Evolutionary conservation across 306 rosid genomes (phyloP).

Genomic region (Mimosa pudica): DNA sequence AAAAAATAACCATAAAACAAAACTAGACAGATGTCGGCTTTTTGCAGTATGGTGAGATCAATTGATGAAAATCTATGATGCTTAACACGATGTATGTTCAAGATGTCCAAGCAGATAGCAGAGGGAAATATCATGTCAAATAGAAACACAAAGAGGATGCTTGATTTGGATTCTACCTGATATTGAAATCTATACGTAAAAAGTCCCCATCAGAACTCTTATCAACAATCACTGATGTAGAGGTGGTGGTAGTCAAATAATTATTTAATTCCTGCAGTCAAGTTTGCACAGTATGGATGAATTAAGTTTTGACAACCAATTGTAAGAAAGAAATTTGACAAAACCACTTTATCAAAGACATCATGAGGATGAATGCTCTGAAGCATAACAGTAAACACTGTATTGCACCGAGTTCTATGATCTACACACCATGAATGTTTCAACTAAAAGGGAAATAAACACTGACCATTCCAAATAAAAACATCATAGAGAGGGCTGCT

Average conservation of each 20-base stretch:
- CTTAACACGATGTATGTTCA: slow-evolving; percentile 21
- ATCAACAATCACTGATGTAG: slow-evolving; percentile 91
- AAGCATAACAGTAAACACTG: background rate
- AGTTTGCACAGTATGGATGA: slow-evolving; percentile 18
- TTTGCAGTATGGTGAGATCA: slow-evolving; percentile 10
- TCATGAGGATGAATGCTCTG: slow-evolving; percentile 15
- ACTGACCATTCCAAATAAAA: slow-evolving; percentile 97
- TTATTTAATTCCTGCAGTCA: slow-evolving; percentile 78
- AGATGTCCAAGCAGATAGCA: slow-evolving; percentile 11
- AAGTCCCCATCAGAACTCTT: slow-evolving; percentile 85
- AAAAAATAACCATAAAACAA: slow-evolving; percentile 23
- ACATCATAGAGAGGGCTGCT: slow-evolving; percentile 83
- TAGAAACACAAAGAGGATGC: slow-evolving; percentile 22
- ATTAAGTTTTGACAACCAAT: slow-evolving; percentile 20
- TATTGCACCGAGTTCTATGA: slow-evolving; percentile 12
- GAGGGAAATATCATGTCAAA: slow-evolving; percentile 9
- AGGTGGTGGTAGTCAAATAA: slow-evolving; percentile 81
- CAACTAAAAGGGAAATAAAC: slow-evolving; percentile 23
- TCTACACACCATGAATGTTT: slow-evolving; percentile 18
- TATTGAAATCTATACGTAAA: slow-evolving; percentile 80
- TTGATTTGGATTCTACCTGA: slow-evolving; percentile 61
- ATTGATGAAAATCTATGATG: slow-evolving; percentile 26
- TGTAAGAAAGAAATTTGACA: slow-evolving; percentile 21
- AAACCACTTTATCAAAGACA: slow-evolving; percentile 26
- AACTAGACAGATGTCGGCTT: slow-evolving; percentile 9